phyloP scores from a whole-genome alignment of 2,329 filamentous ascomycete genomes.

The Balansia obtecta region DNA sequence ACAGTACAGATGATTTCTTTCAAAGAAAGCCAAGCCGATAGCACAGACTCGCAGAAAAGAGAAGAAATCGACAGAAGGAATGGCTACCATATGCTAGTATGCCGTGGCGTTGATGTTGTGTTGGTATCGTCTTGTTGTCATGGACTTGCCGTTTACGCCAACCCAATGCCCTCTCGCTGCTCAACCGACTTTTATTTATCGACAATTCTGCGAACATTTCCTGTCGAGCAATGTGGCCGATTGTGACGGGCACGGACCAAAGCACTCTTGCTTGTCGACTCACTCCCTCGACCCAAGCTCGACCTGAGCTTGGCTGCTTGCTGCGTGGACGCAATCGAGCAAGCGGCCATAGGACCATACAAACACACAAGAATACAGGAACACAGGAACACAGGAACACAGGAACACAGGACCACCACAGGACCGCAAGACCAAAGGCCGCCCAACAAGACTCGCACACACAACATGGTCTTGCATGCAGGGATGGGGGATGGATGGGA shows the following conservation, averaged over 20 bases:
- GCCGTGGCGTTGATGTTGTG: slow-evolving; percentile 23
- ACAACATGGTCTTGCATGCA: not conserved
- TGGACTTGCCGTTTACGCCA: not conserved
- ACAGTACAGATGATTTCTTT: slow-evolving; percentile 13
- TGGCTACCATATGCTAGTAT: slow-evolving; percentile 4
- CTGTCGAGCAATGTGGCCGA: not conserved
- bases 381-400: too few species aligned
- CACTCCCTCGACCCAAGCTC: not conserved
- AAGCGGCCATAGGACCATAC: not conserved
- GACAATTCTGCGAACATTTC: not conserved
- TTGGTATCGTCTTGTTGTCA: slow-evolving; percentile 7
- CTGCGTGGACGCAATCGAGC: not conserved
- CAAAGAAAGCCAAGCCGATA: slow-evolving; percentile 49
- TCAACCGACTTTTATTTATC: not conserved
- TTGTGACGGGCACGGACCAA: too few species aligned
- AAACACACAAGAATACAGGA: too few species aligned
- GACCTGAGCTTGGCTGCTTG: not conserved
- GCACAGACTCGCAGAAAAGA: slow-evolving; percentile 37
- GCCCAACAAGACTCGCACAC: not conserved
- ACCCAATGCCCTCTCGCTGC: not conserved
- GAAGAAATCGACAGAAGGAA: slow-evolving; percentile 29
- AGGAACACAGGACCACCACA: too few species aligned
- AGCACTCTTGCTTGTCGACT: not conserved
- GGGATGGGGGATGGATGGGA: not conserved
- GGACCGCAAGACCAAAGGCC: not conserved